A percentile compares a stretch with the other conserved stretches of the same genome.
These are phyloP conservation scores for Dactylellina haptotyla DNA, from an alignment of 2,329 filamentous ascomycete species.

Conservation along the genomic window DNA sequence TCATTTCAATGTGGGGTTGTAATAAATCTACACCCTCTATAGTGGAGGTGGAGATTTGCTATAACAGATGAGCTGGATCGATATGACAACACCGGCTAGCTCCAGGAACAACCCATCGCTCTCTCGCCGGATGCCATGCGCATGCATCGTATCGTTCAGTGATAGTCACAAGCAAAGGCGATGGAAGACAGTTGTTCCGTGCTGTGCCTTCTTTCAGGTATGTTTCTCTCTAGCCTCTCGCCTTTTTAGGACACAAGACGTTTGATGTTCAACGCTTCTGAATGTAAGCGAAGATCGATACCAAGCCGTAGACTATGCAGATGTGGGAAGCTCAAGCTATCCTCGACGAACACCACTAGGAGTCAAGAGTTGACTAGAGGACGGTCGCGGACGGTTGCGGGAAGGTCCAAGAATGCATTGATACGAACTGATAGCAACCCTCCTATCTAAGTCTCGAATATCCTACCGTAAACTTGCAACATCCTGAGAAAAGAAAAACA, in stretches of 20 bases:
- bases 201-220: background rate
- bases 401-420: slow-evolving; percentile 18
- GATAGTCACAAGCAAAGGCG: too few relatives aligned
- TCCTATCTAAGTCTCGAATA: slow-evolving; percentile 7
- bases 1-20: too few relatives aligned
- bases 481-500: background rate
- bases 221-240: slow-evolving; percentile 32
- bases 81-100: background rate
- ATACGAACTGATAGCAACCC: background rate
- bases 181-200: background rate
- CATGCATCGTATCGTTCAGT: background rate
- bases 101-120: too few relatives aligned
- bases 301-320: slow-evolving; percentile 1
- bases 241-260: slow-evolving; percentile 28
- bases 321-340: slow-evolving; percentile 17
- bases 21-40: too few relatives aligned
- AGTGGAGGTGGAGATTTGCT: too few relatives aligned
- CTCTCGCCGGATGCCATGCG: too few relatives aligned
- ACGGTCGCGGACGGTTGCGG: slow-evolving; percentile 23
- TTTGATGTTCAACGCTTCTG: slow-evolving; percentile 30
- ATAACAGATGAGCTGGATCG: too few relatives aligned
- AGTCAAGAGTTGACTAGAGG: slow-evolving; percentile 7
- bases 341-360: background rate
- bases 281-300: slow-evolving; percentile 24
- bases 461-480: slow-evolving; percentile 18